These are phyloP conservation scores for Penicillium sp. DNA, from an alignment of 2,329 filamentous ascomycete species.

Conservation along the genomic window DNA sequence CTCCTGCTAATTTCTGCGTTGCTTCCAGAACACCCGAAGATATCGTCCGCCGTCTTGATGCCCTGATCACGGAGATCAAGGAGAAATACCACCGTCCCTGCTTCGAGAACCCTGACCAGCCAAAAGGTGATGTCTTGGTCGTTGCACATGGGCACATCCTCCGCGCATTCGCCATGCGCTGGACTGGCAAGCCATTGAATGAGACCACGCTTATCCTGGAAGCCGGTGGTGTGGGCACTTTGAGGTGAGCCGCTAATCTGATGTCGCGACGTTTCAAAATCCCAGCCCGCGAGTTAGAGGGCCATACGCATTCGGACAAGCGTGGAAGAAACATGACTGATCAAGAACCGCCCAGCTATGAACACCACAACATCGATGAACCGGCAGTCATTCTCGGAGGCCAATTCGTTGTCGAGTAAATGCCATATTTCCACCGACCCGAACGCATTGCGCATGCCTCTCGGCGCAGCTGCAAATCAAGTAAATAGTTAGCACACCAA, in stretches of 20 bases:
- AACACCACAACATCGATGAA: slow-evolving; percentile 75
- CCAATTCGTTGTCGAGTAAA: slow-evolving; percentile 57
- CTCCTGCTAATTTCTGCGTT: not conserved
- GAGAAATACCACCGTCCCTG: slow-evolving; percentile 63
- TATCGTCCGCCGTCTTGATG: slow-evolving; percentile 71
- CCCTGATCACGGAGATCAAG: slow-evolving; percentile 73
- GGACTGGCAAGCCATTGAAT: slow-evolving; percentile 72
- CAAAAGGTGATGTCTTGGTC: slow-evolving; percentile 68
- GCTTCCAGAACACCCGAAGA: slow-evolving; percentile 66
- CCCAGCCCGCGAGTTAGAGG: not conserved
- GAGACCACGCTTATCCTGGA: slow-evolving; percentile 83
- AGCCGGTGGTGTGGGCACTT: slow-evolving; percentile 77
- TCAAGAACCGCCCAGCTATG: slow-evolving; percentile 59
- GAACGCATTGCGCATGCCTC: not conserved
- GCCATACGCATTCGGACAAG: not conserved
- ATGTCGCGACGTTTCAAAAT: not conserved
- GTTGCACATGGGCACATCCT: slow-evolving; percentile 92
- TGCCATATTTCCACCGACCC: not conserved
- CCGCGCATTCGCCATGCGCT: slow-evolving; percentile 83
- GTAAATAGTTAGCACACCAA: not conserved
- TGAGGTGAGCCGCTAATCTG: slow-evolving; percentile 60
- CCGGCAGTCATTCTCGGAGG: slow-evolving; percentile 78
- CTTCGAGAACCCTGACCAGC: slow-evolving; percentile 57
- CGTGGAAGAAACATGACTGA: not conserved
- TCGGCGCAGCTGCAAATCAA: not conserved